Evolutionary conservation across 2,329 filamentous ascomycete genomes (phyloP).

Genomic region (Aspergillus caelatus): DNA sequence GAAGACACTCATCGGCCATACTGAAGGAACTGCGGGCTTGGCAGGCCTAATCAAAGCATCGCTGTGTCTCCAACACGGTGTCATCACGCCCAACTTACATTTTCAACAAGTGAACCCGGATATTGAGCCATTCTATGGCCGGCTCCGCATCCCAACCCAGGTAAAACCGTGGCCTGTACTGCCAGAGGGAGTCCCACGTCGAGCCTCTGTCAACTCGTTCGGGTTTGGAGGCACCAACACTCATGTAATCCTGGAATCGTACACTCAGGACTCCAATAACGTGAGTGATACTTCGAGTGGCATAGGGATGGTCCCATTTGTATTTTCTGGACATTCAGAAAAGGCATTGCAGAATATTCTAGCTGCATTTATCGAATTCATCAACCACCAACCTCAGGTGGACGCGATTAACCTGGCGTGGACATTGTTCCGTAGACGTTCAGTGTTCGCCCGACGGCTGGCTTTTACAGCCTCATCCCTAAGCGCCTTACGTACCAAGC

Average conservation of each 20-base stretch:
- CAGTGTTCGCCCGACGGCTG: too few relatives aligned
- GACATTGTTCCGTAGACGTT: too few relatives aligned
- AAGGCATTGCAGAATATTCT: too few relatives aligned
- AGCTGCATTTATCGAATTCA: too few relatives aligned
- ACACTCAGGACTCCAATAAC: not conserved
- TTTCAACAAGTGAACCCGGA: slow-evolving; percentile 25
- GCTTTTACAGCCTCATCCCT: too few relatives aligned
- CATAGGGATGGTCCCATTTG: too few relatives aligned
- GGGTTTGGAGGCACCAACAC: slow-evolving; percentile 37
- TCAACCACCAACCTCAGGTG: too few relatives aligned
- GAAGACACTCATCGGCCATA: not conserved
- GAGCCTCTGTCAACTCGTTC: slow-evolving; percentile 49
- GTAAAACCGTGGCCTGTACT: slow-evolving; percentile 20
- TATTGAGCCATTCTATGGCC: slow-evolving; percentile 16
- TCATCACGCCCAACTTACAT: slow-evolving; percentile 33
- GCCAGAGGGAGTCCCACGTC: slow-evolving; percentile 21
- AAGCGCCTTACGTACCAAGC: not conserved
- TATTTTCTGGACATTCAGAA: not conserved
- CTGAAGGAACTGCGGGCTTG: not conserved
- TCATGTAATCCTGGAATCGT: slow-evolving; percentile 39
- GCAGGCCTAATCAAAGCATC: slow-evolving; percentile 32
- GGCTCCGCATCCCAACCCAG: slow-evolving; percentile 21
- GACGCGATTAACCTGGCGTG: too few relatives aligned
- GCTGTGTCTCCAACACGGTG: slow-evolving; percentile 44
- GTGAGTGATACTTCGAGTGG: not conserved